Evolutionary conservation across 2,329 filamentous ascomycete species (phyloP), one percentile per base, ranked within the genome.

Genomic region (Ophiostoma pallidulum): DNA sequence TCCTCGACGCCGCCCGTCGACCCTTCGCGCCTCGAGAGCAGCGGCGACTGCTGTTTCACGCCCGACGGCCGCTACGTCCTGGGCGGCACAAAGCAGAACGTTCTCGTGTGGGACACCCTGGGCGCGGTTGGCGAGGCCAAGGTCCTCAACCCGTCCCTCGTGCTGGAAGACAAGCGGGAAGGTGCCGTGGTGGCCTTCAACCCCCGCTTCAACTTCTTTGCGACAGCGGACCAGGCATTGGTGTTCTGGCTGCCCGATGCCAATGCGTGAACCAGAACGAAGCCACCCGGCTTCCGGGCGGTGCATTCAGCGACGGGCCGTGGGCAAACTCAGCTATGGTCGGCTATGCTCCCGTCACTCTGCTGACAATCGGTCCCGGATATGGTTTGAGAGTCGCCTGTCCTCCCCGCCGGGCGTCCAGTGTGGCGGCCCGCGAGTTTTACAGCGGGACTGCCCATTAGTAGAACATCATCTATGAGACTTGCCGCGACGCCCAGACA

Each of bases 41-140:
- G 77, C 56, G 81, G 90, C 12, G 91, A 97, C 58, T 86, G 85
- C 47, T 92, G 87, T 62, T 92, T 97, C 62, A 81, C 84, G 0
- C 87, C 89, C 0, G 92, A 98, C 60, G 92, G 90, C 3, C 78
- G 88, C 45, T 98, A 84, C 62, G 81, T 97, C 3, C 66, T 98
- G 32, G 86, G 90, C 49, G 90, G 90, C n/a, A 78, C 67, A 0
- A 71, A 82, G 49, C 73, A 78, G 50, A 88, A 90, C 45, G 70
- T 95, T 8, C 68, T 91, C 4, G 81, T 95, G 0, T 98, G 92
- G 91, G 90, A 98, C 64, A 80, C 83, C 16, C 69, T 85, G 55
- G 72, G 72, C 20, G 67, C 74, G 2, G 62, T 73, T 2, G 64
- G 69, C 8, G 71, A 77, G 31, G 75, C 74, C 57, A 77, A 78